Percentiles rank a stretch among this genome's conserved stretches.
Evolutionary conservation across 2,329 filamentous ascomycete genomes (phyloP).

Genomic region (Fusarium coicis): DNA sequence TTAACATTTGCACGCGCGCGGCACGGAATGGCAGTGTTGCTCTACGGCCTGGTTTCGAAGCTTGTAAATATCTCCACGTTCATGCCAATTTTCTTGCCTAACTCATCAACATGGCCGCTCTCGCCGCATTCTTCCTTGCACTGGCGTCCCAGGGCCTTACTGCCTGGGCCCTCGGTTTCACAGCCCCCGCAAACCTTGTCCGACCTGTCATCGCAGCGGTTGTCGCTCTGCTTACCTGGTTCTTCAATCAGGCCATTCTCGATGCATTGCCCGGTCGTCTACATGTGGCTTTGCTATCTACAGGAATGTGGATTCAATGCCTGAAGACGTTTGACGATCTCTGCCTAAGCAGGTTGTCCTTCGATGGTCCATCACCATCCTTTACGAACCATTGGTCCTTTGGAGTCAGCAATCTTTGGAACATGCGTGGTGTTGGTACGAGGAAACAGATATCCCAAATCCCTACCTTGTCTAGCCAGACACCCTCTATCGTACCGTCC

Average conservation of each 20-base stretch:
- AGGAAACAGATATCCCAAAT: constrained; percentile 7
- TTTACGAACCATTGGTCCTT: neutral
- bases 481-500: constrained; percentile 7
- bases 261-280: constrained; percentile 16
- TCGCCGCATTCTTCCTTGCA: constrained; percentile 6
- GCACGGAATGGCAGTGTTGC: neutral
- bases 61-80: neutral
- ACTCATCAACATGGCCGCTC: constrained; percentile 6
- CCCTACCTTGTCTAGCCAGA: constrained; percentile 1
- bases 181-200: neutral
- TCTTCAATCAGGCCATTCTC: constrained; percentile 19
- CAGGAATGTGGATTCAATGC: constrained; percentile 35
- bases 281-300: constrained; percentile 30
- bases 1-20: neutral
- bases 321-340: constrained; percentile 31
- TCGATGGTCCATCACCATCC: neutral
- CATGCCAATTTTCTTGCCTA: neutral
- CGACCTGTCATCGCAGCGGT: neutral
- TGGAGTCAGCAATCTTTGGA: constrained; percentile 29
- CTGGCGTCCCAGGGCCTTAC: constrained; percentile 12
- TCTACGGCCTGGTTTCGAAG: neutral
- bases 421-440: constrained; percentile 29
- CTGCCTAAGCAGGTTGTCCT: constrained; percentile 14
- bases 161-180: constrained; percentile 15
- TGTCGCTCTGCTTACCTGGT: constrained; percentile 15